A percentile compares a stretch with the other conserved stretches of the same genome.
These are phyloP conservation scores for Pilaira anomala DNA, from an alignment of 192 early-diverging fungal genomes.

Conservation along the genomic window DNA sequence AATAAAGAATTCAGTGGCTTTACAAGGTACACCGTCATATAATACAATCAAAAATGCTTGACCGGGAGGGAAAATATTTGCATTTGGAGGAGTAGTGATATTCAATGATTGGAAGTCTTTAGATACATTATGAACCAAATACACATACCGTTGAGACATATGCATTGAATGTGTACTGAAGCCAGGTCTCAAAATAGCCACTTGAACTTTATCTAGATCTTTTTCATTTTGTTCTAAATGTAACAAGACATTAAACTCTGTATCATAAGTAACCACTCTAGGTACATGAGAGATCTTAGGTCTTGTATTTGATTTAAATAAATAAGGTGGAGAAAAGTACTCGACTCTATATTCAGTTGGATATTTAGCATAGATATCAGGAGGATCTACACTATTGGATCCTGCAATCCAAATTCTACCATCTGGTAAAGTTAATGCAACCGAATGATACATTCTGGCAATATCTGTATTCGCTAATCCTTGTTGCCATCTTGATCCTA, in stretches of 20 bases:
- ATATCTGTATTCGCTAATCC: conserved; percentile 47
- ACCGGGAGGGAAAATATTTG: conserved; percentile 56
- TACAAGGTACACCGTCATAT: conserved; percentile 46
- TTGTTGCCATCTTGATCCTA: conserved; percentile 41
- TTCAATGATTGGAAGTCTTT: conserved; percentile 22
- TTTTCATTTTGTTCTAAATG: conserved; percentile 25
- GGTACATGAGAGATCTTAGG: conserved; percentile 37
- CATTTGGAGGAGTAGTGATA: conserved; percentile 45
- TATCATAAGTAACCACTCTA: conserved; percentile 37
- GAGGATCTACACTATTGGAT: conserved; percentile 41
- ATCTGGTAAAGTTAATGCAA: conserved; percentile 45
- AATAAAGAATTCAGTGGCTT: conserved; percentile 24
- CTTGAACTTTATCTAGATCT: conserved; percentile 30
- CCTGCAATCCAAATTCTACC: conserved; percentile 49
- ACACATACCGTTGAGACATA: conserved; percentile 53
- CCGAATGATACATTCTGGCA: conserved; percentile 65
- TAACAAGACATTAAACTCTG: conserved; percentile 36
- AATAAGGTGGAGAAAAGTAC: conserved; percentile 53
- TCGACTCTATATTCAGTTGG: conserved; percentile 56
- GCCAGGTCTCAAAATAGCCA: conserved; percentile 45
- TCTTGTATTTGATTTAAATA: conserved; percentile 31
- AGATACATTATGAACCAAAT: conserved; percentile 21
- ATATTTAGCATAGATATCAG: conserved; percentile 31
- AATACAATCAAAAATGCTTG: conserved; percentile 48
- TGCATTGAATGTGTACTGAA: conserved; percentile 55